Base-by-base conservation (phyloP, 495 filamentous ascomycete genomes). In the Penicillium bialowiezense region DNA sequence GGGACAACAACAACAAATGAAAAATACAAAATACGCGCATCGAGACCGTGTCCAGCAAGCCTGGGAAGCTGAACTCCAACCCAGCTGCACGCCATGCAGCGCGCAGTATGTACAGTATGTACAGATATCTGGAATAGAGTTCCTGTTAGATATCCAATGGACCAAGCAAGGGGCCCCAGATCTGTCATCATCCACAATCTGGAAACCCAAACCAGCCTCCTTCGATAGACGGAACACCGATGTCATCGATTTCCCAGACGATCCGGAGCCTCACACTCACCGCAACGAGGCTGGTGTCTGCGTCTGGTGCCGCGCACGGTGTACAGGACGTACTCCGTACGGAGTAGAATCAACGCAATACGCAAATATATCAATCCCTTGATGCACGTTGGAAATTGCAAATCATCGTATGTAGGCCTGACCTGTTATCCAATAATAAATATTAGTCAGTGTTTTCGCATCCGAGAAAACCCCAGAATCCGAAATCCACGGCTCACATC, bases 1-100 rank as follows among this genome's bases (percentile, higher is more conserved):
- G 23, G 8, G 4, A 8, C 23, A 26, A 26, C 3, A 26, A 26
- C 23, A 26, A n/a, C n/a, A n/a, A n/a, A n/a, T n/a, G n/a, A n/a
- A n/a, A n/a, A n/a, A n/a, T n/a, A n/a, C n/a, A n/a, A n/a, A 26
- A 26, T 26, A 26, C 23, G 23, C 4, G 23, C 23, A 8, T 26
- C 23, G 23, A 26, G 23, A 26, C 23, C 23, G 23, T 26, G 23
- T 26, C 23, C 8, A 4, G 3, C 8, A 26, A 35, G 26, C 32
- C 9, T n/a, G n/a, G n/a, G n/a, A 35, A 2, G 21, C 41, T 7
- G 14, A 7, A 34, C 14, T 39, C 17, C 19, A 35, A 23, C 23
- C 23, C 18, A 23, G 19, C 48, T 51, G 47, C 48, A 42, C 38
- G 44, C 54, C 54, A 56, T 56, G 54, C 54, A 56, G 36, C 19